These are phyloP conservation scores for Reticulomyxa filosa DNA, from an alignment of 78 protist species.

Conservation along the genomic window DNA sequence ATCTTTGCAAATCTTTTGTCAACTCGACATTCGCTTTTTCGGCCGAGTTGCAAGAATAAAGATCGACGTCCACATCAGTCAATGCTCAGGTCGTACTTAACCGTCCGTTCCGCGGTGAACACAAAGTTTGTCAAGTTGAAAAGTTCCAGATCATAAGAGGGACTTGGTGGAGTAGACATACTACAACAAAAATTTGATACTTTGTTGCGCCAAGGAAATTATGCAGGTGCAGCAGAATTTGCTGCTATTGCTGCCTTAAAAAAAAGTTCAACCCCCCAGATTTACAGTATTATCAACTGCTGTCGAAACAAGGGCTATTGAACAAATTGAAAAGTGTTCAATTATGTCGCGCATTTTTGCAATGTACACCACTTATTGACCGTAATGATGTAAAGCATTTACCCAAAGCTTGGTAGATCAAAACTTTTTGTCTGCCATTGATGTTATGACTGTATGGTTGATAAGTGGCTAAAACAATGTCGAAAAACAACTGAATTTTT, in stretches of 20 bases:
- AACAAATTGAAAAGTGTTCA: slow-evolving; percentile 78
- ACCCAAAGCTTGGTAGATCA: slow-evolving; percentile 50
- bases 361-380: slow-evolving; percentile 8
- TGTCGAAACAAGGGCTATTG: slow-evolving; percentile 34
- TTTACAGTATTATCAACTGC: neutral
- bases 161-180: slow-evolving; percentile 72
- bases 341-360: slow-evolving; percentile 73
- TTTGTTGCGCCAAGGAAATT: too few relatives aligned
- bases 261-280: slow-evolving; percentile 32
- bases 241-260: slow-evolving; percentile 75
- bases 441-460: slow-evolving; percentile 50
- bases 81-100: too few relatives aligned
- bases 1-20: too few relatives aligned
- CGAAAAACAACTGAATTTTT: slow-evolving; percentile 70
- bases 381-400: slow-evolving; percentile 56
- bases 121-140: too few relatives aligned
- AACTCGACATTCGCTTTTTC: too few relatives aligned
- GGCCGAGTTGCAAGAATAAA: too few relatives aligned
- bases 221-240: slow-evolving; percentile 71
- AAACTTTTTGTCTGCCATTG: slow-evolving; percentile 52
- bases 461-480: slow-evolving; percentile 36
- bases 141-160: too few relatives aligned
- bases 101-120: too few relatives aligned
- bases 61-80: too few relatives aligned
- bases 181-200: slow-evolving; percentile 47